phyloP scores from a whole-genome alignment of 2,329 filamentous ascomycete genomes.

The Fusarium dlaminii region DNA sequence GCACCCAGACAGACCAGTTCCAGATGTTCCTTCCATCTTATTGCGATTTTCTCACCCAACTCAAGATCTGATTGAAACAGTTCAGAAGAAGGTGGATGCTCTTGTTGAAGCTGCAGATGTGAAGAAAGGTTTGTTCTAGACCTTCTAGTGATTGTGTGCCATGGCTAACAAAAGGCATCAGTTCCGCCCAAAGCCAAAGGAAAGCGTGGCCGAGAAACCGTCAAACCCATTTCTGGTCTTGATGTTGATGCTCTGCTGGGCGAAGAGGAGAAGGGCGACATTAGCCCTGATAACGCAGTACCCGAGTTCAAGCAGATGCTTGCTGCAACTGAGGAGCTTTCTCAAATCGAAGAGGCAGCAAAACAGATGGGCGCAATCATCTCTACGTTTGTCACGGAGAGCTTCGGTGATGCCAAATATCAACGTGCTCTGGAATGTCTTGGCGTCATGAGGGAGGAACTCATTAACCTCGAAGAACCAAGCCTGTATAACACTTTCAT shows the following conservation, averaged over 20 bases:
- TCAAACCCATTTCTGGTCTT: slow-evolving; percentile 89
- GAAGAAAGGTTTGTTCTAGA: slow-evolving; percentile 73
- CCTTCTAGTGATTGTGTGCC: neutral
- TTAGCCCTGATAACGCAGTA: slow-evolving; percentile 77
- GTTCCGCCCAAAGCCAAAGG: slow-evolving; percentile 84
- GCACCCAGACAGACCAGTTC: slow-evolving; percentile 71
- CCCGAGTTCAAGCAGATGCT: slow-evolving; percentile 91
- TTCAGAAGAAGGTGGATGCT: slow-evolving; percentile 65
- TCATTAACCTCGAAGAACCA: slow-evolving; percentile 79
- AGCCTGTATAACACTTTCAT: slow-evolving; percentile 80
- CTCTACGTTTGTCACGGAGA: slow-evolving; percentile 72
- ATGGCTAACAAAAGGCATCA: slow-evolving; percentile 45
- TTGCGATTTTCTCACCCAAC: slow-evolving; percentile 79
- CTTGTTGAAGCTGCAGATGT: slow-evolving; percentile 78
- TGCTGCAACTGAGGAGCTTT: slow-evolving; percentile 65
- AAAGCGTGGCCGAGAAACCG: slow-evolving; percentile 72
- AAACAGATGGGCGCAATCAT: slow-evolving; percentile 81
- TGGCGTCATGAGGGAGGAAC: slow-evolving; percentile 79
- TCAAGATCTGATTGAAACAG: slow-evolving; percentile 68
- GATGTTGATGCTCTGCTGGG: slow-evolving; percentile 85
- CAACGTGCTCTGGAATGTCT: slow-evolving; percentile 79
- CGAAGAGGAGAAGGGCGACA: slow-evolving; percentile 55
- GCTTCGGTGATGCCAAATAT: slow-evolving; percentile 80
- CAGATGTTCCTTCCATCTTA: slow-evolving; percentile 70
- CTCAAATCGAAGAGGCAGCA: slow-evolving; percentile 71